Conservation (phyloP, 2,329 filamentous ascomycete species). For the Colletotrichum tanaceti region DNA sequence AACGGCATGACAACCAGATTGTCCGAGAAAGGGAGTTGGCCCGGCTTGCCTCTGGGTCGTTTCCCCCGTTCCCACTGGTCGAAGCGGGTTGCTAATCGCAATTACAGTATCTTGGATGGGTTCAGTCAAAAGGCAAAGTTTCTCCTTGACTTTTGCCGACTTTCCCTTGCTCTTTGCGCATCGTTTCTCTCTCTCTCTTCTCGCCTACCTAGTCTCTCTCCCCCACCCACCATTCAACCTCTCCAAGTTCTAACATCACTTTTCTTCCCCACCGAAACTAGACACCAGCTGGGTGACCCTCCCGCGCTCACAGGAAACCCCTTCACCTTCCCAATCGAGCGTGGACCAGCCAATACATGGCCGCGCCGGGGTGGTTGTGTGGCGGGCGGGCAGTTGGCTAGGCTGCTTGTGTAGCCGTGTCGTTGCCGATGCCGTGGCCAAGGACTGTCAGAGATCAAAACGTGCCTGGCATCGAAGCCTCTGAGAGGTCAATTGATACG, state of each 20-base stretch:
- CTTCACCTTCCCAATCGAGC: conserved; percentile 38
- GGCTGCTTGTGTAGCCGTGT: conserved; percentile 1
- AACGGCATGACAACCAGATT: conserved; percentile 32
- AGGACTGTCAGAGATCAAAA: conserved; percentile 23
- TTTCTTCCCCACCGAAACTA: conserved; percentile 27
- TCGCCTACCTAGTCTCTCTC: not conserved
- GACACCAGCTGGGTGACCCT: conserved; percentile 34
- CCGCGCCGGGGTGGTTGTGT: not conserved
- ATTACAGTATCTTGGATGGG: conserved; percentile 1
- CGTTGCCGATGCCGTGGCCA: conserved; percentile 6
- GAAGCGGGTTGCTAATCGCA: not conserved
- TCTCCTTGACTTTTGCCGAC: conserved; percentile 5
- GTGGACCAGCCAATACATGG: conserved; percentile 18
- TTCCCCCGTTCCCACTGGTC: conserved; percentile 7
- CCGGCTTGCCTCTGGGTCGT: conserved; percentile 16
- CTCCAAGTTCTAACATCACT: not conserved
- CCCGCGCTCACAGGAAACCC: conserved; percentile 26
- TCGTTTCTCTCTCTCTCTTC: not conserved
- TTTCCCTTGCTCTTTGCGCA: conserved; percentile 4
- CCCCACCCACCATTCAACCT: not conserved
- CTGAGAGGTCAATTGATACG: conserved; percentile 42
- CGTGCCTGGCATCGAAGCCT: conserved; percentile 41
- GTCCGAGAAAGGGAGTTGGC: conserved; percentile 17
- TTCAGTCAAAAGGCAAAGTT: not conserved
- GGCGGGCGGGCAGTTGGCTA: not conserved